These are phyloP conservation scores for Scytalidium sp. DNA, from an alignment of 2,329 filamentous ascomycete species.

Conservation along the genomic window DNA sequence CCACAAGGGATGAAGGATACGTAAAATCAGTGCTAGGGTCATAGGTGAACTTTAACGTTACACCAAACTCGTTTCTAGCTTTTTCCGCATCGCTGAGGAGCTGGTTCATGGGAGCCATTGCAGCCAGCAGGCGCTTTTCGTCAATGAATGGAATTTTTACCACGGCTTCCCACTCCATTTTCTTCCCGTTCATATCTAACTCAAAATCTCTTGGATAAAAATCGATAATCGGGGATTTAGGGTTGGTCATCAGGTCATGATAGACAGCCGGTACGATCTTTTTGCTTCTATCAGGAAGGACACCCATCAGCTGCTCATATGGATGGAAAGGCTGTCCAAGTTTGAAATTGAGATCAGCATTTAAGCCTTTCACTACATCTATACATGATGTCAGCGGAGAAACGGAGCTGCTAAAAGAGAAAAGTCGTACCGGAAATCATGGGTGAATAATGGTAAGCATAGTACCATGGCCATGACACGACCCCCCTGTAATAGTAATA, in stretches of 20 bases:
- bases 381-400: constrained; percentile 11
- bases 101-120: constrained; percentile 82
- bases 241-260: constrained; percentile 88
- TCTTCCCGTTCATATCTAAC: constrained; percentile 99
- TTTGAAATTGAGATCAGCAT: constrained; percentile 85
- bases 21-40: constrained; percentile 71
- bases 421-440: constrained; percentile 74
- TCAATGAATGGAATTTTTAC: constrained; percentile 99
- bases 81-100: constrained; percentile 76
- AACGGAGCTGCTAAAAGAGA: constrained; percentile 15
- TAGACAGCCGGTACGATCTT: constrained; percentile 87
- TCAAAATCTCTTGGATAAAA: constrained; percentile 98
- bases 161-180: constrained; percentile 99
- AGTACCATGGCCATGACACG: constrained; percentile 98
- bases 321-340: constrained; percentile 94
- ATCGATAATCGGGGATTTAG: constrained; percentile 89
- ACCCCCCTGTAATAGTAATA: constrained; percentile 98
- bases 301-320: constrained; percentile 97
- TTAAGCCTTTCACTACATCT: constrained; percentile 86
- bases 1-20: constrained; percentile 84
- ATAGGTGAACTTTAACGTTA: constrained; percentile 90
- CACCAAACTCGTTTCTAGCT: constrained; percentile 83
- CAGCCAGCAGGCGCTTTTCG: constrained; percentile 76
- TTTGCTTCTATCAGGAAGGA: constrained; percentile 95
- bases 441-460: constrained; percentile 92